Conservation (phyloP, 306 rosid species). For the Hippophae tibetana region DNA sequence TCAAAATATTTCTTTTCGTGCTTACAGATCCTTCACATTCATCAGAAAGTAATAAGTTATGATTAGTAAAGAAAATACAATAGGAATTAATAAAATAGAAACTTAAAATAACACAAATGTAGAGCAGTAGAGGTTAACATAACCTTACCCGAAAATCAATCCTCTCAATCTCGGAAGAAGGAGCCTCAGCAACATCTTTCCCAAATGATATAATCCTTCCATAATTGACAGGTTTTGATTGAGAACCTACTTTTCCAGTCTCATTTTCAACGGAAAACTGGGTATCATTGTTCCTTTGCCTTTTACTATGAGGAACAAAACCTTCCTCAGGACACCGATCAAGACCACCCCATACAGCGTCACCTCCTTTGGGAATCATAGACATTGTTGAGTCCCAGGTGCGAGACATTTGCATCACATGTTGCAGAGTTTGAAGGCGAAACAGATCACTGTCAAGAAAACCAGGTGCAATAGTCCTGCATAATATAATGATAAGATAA, state of each 20-base stretch:
- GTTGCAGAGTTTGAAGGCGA: conserved; percentile 73
- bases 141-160: conserved; percentile 52
- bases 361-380: conserved; percentile 87
- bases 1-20: too few relatives aligned
- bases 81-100: not conserved
- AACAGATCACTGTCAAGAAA: conserved; percentile 71
- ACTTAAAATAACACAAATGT: not conserved
- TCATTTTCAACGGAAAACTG: conserved; percentile 21
- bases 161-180: conserved; percentile 45
- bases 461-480: conserved; percentile 73
- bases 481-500: too few relatives aligned
- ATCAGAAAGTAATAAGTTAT: too few relatives aligned
- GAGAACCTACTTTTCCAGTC: conserved; percentile 14
- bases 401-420: conserved; percentile 76
- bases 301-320: conserved; percentile 30
- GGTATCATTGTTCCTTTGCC: conserved; percentile 23
- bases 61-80: not conserved
- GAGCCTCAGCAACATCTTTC: conserved; percentile 59
- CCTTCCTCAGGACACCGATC: conserved; percentile 87
- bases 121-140: not conserved
- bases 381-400: conserved; percentile 91
- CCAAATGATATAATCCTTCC: conserved; percentile 82
- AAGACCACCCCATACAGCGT: conserved; percentile 75
- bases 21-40: too few relatives aligned
- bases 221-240: conserved; percentile 32